Percentiles rank a stretch among this genome's conserved stretches.
These are phyloP conservation scores for Aspergillus alliaceus DNA, from an alignment of 2,329 filamentous ascomycete species.

Conservation along the genomic window DNA sequence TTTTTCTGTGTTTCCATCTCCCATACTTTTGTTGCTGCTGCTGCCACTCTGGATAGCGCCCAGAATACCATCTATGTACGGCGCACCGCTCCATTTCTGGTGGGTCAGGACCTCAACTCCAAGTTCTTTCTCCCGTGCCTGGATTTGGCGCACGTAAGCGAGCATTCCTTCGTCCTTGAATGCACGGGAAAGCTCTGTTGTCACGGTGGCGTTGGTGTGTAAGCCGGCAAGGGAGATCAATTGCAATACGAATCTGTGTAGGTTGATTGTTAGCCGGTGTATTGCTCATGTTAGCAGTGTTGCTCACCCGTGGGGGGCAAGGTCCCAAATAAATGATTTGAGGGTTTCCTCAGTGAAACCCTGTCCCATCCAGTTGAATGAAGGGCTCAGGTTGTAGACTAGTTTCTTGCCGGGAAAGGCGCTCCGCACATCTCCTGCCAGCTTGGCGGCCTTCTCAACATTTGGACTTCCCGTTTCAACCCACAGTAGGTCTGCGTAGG, in stretches of 20 bases:
- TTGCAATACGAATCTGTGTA: constrained; percentile 59
- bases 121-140: constrained; percentile 84
- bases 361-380: constrained; percentile 98
- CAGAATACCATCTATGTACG: constrained; percentile 83
- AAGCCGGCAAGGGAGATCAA: constrained; percentile 64
- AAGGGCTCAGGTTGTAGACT: constrained; percentile 94
- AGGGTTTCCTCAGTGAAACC: constrained; percentile 82
- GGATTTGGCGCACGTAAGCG: constrained; percentile 93
- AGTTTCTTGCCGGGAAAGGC: constrained; percentile 77
- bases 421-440: constrained; percentile 73
- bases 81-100: constrained; percentile 74
- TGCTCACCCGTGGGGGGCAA: constrained; percentile 81
- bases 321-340: constrained; percentile 93
- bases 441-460: constrained; percentile 71
- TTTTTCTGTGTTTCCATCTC: constrained; percentile 83
- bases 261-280: constrained; percentile 15
- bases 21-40: constrained; percentile 88
- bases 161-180: constrained; percentile 95
- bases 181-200: constrained; percentile 71
- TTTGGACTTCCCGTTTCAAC: constrained; percentile 91
- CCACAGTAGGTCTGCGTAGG: constrained; percentile 94
- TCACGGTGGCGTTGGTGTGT: constrained; percentile 64
- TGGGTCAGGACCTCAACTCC: constrained; percentile 92
- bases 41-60: constrained; percentile 90
- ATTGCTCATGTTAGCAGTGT: background rate